These are phyloP conservation scores for Coemansia brasiliensis DNA, from an alignment of 192 early-diverging fungal genomes.

Conservation along the genomic window DNA sequence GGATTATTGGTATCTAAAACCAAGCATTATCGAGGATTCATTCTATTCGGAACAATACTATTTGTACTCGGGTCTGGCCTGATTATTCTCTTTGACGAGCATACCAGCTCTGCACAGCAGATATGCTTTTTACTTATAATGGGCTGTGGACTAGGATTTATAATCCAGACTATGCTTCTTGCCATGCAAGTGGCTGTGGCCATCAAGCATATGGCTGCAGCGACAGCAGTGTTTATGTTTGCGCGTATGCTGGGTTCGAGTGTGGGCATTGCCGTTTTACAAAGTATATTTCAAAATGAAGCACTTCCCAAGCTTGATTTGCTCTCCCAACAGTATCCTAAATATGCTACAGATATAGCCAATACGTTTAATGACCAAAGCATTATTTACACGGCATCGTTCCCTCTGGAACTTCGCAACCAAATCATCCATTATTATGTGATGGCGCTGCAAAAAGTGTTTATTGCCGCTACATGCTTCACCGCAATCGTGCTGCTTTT, in stretches of 20 bases:
- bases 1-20: conserved; percentile 64
- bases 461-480: conserved; percentile 59
- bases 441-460: conserved; percentile 55
- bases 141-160: conserved; percentile 72
- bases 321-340: conserved; percentile 15
- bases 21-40: conserved; percentile 61
- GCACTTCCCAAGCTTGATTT: conserved; percentile 19
- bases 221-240: conserved; percentile 64
- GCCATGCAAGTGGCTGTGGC: conserved; percentile 65
- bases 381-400: conserved; percentile 26
- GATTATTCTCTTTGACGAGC: conserved; percentile 53
- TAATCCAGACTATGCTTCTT: conserved; percentile 68
- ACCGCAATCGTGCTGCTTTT: conserved; percentile 53
- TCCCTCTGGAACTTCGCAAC: conserved; percentile 33
- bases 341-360: conserved; percentile 14
- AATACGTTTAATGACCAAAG: conserved; percentile 36
- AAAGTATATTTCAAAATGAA: conserved; percentile 62
- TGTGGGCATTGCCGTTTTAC: conserved; percentile 60
- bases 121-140: conserved; percentile 65
- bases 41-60: conserved; percentile 64
- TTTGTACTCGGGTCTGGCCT: conserved; percentile 63
- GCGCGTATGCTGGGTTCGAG: conserved; percentile 62
- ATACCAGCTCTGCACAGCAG: conserved; percentile 49
- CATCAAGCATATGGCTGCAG: conserved; percentile 63
- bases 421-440: conserved; percentile 56